Evolutionary conservation across 345 rosid genomes (phyloP).

Genomic region (Arabis hirsuta): DNA sequence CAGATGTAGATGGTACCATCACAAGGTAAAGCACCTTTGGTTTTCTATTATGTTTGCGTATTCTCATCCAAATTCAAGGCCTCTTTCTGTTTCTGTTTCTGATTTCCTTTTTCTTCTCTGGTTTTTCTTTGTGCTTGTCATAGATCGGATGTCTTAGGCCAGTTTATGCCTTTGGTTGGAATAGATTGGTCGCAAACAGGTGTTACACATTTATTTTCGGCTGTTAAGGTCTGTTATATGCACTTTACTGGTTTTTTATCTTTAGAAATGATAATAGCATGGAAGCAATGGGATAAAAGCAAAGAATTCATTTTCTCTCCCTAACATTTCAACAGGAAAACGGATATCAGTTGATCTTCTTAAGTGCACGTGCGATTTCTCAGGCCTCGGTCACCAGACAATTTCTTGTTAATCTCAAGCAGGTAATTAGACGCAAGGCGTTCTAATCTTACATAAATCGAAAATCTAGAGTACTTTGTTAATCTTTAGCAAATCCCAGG

Average conservation of each 20-base stretch:
- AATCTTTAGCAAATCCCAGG: slow-evolving; percentile 49
- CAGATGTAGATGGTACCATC: slow-evolving; percentile 99
- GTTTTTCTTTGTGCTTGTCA: slow-evolving; percentile 14
- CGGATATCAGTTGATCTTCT: slow-evolving; percentile 90
- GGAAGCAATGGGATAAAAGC: neutral
- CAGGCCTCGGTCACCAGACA: slow-evolving; percentile 90
- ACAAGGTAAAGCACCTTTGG: slow-evolving; percentile 61
- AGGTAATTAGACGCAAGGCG: slow-evolving; percentile 51
- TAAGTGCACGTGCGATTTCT: slow-evolving; percentile 96
- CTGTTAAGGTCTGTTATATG: slow-evolving; percentile 72
- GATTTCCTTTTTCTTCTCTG: slow-evolving; percentile 14
- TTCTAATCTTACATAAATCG: neutral
- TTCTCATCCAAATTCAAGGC: slow-evolving; percentile 5
- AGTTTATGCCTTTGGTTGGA: slow-evolving; percentile 98
- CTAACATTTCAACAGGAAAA: slow-evolving; percentile 66
- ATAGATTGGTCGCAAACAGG: slow-evolving; percentile 96
- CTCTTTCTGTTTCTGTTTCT: slow-evolving; percentile 22
- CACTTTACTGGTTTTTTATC: slow-evolving; percentile 12
- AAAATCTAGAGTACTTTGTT: neutral
- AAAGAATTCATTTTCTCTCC: slow-evolving; percentile 18
- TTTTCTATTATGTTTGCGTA: neutral
- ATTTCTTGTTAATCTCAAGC: slow-evolving; percentile 85
- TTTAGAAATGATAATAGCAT: slow-evolving; percentile 7
- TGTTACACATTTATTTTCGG: slow-evolving; percentile 87
- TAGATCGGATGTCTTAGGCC: slow-evolving; percentile 98